These are phyloP conservation scores for Chrysanthemum lavandulifolium DNA, from an alignment of 129 eudicot genomes.

Conservation along the genomic window DNA sequence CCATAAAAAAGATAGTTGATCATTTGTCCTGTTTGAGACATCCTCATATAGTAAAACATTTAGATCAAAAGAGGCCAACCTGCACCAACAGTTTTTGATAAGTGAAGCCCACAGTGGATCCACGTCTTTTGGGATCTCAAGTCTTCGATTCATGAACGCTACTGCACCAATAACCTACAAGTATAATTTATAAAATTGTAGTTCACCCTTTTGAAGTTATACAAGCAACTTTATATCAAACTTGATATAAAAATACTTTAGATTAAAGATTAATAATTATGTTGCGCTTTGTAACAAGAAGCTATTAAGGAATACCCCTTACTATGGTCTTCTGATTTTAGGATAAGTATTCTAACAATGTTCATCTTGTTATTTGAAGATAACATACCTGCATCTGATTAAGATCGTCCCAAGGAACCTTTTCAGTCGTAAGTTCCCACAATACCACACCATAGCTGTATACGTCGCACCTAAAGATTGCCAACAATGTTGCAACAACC, in stretches of 20 bases:
- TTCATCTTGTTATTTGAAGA: neutral
- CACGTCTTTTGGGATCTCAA: constrained; percentile 71
- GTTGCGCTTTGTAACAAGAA: neutral
- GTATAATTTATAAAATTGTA: neutral
- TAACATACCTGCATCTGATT: constrained; percentile 71
- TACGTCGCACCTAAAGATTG: constrained; percentile 53
- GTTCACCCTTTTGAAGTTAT: neutral
- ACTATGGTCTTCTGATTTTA: neutral
- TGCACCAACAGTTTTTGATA: constrained; percentile 74
- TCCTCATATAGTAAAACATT: neutral
- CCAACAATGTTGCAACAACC: constrained; percentile 10
- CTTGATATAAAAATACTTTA: neutral
- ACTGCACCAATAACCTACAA: constrained; percentile 82
- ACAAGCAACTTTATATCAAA: too few relatives aligned
- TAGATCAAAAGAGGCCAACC: constrained; percentile 31
- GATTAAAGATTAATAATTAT: neutral
- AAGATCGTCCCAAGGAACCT: constrained; percentile 82
- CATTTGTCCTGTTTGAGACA: neutral
- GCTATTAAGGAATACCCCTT: neutral
- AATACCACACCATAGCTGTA: constrained; percentile 80
- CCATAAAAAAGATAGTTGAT: neutral
- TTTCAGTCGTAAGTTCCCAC: constrained; percentile 75
- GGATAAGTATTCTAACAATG: neutral
- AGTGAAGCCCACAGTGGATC: constrained; percentile 76
- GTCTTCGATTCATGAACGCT: constrained; percentile 74